Base-by-base conservation (phyloP, 176 grass and related monocot genomes). In the Tillandsia leiboldiana region DNA sequence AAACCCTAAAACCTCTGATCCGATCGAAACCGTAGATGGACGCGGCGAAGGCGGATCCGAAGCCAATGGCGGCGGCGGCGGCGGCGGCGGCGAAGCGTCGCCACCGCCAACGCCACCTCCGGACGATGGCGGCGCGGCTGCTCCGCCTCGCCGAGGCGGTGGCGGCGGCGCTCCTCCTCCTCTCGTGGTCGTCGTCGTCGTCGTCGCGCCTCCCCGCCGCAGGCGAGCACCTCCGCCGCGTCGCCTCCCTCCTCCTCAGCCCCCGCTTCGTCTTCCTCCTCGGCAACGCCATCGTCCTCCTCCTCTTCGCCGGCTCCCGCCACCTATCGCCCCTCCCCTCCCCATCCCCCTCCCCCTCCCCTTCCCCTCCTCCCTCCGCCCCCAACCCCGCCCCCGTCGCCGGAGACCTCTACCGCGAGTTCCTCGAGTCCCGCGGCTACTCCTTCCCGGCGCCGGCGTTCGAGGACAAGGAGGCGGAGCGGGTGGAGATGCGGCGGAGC, bases 241-340 rank as follows among this genome's bases (percentile, higher is more conserved):
- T 84, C 2, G 58, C 77, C 0, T 64, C 72, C 14, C 73, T 90
- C 28, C 81, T 90, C 50, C 80, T 87, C 75, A 80, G 82, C 64
- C 77, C 86, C 15, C 87, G 87, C 5, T 87, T 93, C 69, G 87
- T 90, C 29, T 87, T 83, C 68, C 24, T 87, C 51, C 84, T 99
- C 49, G 89, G 90, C 10, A 91, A 99, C 80, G 80, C 89, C 75
- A 89, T 90, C 87, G 80, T 99, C 77, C 75, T 99, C 10, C 81
- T 92, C 52, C 82, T 99, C 24, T 42, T 99, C 23, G 86, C 78
- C 18, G 80, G 87, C 10, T 99, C 84, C 59, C 72, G 82, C 65
- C 84, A 73, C 14, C 81, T 90, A 12, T 71, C 68, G 11, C 73
- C 87, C 23, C 50, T 11, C 0, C 29, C 78, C 1, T 79, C 72